A percentile compares a stretch with the other conserved stretches of the same genome.
Evolutionary conservation across 2,329 filamentous ascomycete species (phyloP).

Genomic region (Diplodia scrobiculata): DNA sequence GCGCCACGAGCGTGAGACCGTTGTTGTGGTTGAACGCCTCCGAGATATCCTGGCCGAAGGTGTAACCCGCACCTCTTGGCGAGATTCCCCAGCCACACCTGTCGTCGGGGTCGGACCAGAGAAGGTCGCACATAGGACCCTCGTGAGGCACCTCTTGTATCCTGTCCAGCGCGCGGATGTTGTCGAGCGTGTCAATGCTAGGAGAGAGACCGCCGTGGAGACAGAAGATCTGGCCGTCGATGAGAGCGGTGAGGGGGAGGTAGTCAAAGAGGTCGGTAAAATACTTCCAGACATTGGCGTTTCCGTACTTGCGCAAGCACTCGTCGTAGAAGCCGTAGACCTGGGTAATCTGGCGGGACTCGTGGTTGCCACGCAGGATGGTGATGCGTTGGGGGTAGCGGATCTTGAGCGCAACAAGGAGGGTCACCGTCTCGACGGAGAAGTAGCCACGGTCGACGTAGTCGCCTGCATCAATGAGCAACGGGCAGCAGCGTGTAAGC

Average conservation of each 20-base stretch:
- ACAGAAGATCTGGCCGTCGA: constrained; percentile 73
- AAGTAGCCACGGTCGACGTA: constrained; percentile 99
- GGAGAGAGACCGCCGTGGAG: constrained; percentile 72
- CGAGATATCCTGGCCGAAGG: constrained; percentile 94
- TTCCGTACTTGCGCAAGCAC: constrained; percentile 75
- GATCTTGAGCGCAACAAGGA: constrained; percentile 95
- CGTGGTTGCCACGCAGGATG: constrained; percentile 90
- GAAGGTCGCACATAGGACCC: constrained; percentile 74
- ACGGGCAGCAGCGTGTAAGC: constrained; percentile 25
- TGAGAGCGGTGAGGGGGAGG: constrained; percentile 71
- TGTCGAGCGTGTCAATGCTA: constrained; percentile 73
- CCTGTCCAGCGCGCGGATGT: constrained; percentile 58
- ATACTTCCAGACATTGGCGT: constrained; percentile 76
- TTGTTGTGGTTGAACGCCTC: constrained; percentile 99
- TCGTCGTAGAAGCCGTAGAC: constrained; percentile 80
- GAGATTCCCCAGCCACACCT: constrained; percentile 95
- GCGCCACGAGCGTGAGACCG: constrained; percentile 88
- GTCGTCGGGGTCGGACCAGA: constrained; percentile 91
- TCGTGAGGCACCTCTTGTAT: constrained; percentile 74
- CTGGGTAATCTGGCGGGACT: constrained; percentile 75
- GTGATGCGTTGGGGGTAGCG: constrained; percentile 97
- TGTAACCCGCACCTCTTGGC: constrained; percentile 90
- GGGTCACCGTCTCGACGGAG: constrained; percentile 95
- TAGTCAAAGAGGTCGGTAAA: constrained; percentile 80
- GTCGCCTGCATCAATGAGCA: constrained; percentile 65